These are phyloP conservation scores for Komagataella ulmi DNA, from an alignment of 805 yeast genomes.

Conservation along the genomic window DNA sequence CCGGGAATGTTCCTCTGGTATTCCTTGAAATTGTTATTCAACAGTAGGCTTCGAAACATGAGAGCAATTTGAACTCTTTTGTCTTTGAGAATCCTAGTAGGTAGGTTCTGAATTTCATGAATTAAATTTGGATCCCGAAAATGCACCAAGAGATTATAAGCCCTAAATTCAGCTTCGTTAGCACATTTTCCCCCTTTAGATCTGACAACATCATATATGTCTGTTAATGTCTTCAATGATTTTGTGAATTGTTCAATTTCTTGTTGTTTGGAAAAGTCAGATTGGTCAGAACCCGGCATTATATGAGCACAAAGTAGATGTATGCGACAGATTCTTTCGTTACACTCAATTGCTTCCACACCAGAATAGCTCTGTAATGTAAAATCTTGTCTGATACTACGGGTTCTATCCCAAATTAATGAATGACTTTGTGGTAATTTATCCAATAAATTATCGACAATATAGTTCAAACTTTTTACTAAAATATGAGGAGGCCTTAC, in stretches of 20 bases:
- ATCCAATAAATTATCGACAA: conserved; percentile 49
- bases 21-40: conserved; percentile 46
- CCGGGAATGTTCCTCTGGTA: conserved; percentile 40
- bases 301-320: conserved; percentile 73
- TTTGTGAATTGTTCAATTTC: conserved; percentile 91
- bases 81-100: conserved; percentile 38
- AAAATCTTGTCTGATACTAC: conserved; percentile 94
- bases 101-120: conserved; percentile 57
- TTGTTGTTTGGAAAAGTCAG: conserved; percentile 84
- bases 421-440: conserved; percentile 77
- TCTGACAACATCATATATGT: conserved; percentile 73
- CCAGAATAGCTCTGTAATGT: conserved; percentile 92
- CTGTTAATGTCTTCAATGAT: conserved; percentile 76
- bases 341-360: conserved; percentile 86
- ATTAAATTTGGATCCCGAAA: conserved; percentile 78
- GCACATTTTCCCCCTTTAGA: conserved; percentile 56
- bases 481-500: conserved; percentile 85
- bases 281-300: conserved; percentile 58
- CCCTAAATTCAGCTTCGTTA: conserved; percentile 88
- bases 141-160: conserved; percentile 72
- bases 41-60: conserved; percentile 49
- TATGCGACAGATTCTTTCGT: conserved; percentile 80
- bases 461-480: conserved; percentile 51
- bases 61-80: conserved; percentile 57
- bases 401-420: conserved; percentile 92